Conservation (phyloP, 2,329 filamentous ascomycete genomes). For the Aureobasidium pullulans region DNA sequence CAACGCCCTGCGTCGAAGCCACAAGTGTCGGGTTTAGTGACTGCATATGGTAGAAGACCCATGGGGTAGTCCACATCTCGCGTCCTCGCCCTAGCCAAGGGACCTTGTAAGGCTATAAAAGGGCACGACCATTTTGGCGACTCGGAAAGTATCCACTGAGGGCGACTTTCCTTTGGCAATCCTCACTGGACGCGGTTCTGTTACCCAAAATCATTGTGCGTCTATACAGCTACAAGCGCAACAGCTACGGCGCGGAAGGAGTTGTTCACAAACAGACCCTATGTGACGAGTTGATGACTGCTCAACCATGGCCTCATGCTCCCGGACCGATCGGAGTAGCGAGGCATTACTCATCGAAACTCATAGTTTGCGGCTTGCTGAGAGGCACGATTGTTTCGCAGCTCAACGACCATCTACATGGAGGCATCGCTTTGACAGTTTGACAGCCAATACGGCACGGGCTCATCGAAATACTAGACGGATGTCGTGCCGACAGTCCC, state of each 20-base stretch:
- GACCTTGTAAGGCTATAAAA: too few relatives aligned
- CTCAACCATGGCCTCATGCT: neutral
- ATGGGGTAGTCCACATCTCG: neutral
- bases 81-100: too few relatives aligned
- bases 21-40: neutral
- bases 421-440: neutral
- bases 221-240: too few relatives aligned
- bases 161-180: too few relatives aligned
- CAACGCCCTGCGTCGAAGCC: neutral
- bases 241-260: too few relatives aligned
- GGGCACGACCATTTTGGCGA: too few relatives aligned
- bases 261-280: neutral
- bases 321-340: neutral
- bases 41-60: neutral
- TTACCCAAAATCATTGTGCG: neutral
- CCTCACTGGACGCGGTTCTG: too few relatives aligned
- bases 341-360: neutral
- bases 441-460: neutral
- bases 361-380: neutral
- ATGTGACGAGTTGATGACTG: neutral
- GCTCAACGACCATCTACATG: neutral
- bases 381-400: neutral
- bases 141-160: too few relatives aligned
- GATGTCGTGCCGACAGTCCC: neutral
- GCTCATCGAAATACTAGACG: neutral